Conservation (phyloP, 202 grass and related monocot genomes). For the Panicum hallii region DNA sequence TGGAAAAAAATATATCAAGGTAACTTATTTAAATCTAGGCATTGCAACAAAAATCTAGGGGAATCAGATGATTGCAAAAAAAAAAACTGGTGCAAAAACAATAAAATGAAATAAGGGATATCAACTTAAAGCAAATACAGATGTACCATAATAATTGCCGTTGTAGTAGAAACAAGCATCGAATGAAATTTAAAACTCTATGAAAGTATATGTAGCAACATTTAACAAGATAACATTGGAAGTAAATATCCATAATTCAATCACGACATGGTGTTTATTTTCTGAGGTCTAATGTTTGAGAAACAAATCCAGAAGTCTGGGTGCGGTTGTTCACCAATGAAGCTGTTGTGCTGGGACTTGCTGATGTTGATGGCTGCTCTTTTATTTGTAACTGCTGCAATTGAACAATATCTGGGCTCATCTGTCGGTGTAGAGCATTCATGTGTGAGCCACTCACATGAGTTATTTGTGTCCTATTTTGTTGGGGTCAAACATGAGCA, state of each 20-base stretch:
- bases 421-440: no score
- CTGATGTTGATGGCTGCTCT: not conserved
- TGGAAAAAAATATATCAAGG: no score
- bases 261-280: not conserved
- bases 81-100: no score
- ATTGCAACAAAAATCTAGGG: no score
- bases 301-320: not conserved
- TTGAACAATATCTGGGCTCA: no score
- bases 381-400: not conserved
- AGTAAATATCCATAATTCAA: not conserved
- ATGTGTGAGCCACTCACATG: no score
- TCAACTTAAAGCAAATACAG: no score
- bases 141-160: no score
- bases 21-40: no score
- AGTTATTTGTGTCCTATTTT: not conserved
- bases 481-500: not conserved
- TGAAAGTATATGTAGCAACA: not conserved
- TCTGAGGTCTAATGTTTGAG: not conserved
- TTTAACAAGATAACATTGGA: not conserved
- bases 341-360: not conserved
- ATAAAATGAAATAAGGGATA: no score
- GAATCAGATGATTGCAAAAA: no score
- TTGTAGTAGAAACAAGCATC: not conserved
- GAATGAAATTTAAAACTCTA: not conserved
- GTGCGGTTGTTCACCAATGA: not conserved